A percentile compares a stretch with the other conserved stretches of the same genome.
Conservation (phyloP, 768 basidiomycete genomes). For the Lyophyllum semitale region DNA sequence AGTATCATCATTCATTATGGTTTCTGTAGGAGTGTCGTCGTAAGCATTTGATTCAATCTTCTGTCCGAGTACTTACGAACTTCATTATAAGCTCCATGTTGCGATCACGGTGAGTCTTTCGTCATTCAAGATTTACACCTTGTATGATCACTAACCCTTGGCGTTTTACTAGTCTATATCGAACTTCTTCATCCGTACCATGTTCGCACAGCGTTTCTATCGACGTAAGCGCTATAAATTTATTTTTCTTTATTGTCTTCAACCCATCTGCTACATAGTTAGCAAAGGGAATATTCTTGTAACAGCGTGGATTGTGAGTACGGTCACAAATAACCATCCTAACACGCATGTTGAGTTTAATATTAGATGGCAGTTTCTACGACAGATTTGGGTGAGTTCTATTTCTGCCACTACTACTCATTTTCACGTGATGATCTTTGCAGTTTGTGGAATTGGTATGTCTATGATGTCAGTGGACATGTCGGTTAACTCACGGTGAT, state of each 20-base stretch:
- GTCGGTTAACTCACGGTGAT: not conserved
- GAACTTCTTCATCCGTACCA: slow-evolving; percentile 50
- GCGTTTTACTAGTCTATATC: slow-evolving; percentile 40
- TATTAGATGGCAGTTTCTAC: slow-evolving; percentile 37
- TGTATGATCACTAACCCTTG: not conserved
- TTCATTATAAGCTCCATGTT: slow-evolving; percentile 48
- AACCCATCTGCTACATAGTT: slow-evolving; percentile 26
- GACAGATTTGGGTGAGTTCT: slow-evolving; percentile 46
- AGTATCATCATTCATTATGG: not conserved
- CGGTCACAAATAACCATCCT: not conserved
- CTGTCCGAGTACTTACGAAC: not conserved
- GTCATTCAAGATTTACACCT: not conserved
- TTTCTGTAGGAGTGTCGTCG: slow-evolving; percentile 50
- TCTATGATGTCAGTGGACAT: slow-evolving; percentile 5
- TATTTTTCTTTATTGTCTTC: too few species aligned
- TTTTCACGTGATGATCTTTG: not conserved
- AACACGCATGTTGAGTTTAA: not conserved
- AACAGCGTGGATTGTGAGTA: slow-evolving; percentile 44
- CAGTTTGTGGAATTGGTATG: slow-evolving; percentile 41
- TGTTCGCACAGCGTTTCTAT: slow-evolving; percentile 55
- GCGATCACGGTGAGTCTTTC: slow-evolving; percentile 46
- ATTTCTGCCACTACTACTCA: not conserved
- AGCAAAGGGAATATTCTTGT: slow-evolving; percentile 46
- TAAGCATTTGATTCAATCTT: slow-evolving; percentile 26
- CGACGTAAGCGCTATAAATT: slow-evolving; percentile 37